Evolutionary conservation across 2,329 filamentous ascomycete genomes (phyloP), one percentile per base, ranked within the genome.

Genomic region (Epicoccum sorghinum): DNA sequence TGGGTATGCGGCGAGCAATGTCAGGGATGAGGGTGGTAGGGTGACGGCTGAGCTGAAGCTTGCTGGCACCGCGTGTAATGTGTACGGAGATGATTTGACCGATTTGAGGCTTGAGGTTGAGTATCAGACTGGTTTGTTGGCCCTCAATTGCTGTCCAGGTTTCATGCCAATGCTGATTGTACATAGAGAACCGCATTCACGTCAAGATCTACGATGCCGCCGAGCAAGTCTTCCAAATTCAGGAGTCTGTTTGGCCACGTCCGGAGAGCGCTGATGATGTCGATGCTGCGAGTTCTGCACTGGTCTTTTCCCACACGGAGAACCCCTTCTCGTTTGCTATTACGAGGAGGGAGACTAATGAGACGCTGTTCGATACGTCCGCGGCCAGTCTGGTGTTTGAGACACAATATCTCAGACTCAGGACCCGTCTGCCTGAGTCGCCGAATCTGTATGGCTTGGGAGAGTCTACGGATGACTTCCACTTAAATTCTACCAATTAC

Each of bases 371-470:
- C 71, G 87, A 92, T 65, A 89, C 88, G 0, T 86, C 86, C 0
- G 88, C 83, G 1, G 83, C 85, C 2, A 79, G 79, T 13, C 77
- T 93, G 3, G 79, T 93, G 27, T 95, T 92, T 62, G 87, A 93
- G 74, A 84, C 83, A 2, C 89, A 93, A 72, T 93, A 91, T 64
- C 74, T 93, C 24, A 84, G 87, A 13, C 78, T 93, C 50, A 82
- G 88, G 44, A 93, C 90, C 0, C 82, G 79, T 55, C 79, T 93
- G 10, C 89, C 90, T 0, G 74, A 83, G 1, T 78, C 84, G 39
- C 88, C 89, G 0, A 83, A 88, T 63, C 77, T 95, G 4, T 93
- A 93, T 67, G 90, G 90, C 0, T 80, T 93, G 5, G 90, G 90
- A 37, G 90, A 93, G 74, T 87, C 91, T 62, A 87, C 85, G 0